Evolutionary conservation across 163 green algal genomes (phyloP), one percentile per base, ranked within the genome.

Genomic region (Scenedesmus sp.): DNA sequence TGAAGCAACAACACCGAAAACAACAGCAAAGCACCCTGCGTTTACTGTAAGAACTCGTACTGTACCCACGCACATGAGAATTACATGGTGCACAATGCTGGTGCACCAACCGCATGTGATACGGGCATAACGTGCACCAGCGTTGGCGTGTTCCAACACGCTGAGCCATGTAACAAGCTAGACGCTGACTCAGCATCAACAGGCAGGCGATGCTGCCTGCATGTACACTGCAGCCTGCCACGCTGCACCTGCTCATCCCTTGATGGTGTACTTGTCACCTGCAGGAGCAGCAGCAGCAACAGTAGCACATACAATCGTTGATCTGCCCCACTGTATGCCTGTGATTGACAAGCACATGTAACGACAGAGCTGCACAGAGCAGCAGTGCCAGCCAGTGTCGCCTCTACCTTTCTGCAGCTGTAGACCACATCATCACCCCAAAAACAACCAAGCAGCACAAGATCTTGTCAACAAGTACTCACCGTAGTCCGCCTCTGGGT

Each of bases 401-500:
- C 13, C 18, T 16, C 18, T 40, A 2, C 30, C 30, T 1, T 40
- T 9, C 65, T 20, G 65, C 65, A 22, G 65, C 65, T 40, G 7
- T 7, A 22, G 56, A n/a, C 13, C 30, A 20, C 56, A 70, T 70
- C 9, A n/a, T 76, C 30, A 76, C 30, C 30, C 37, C 65, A 37
- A 35, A 5, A 10, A 35, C 70, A 80, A 42, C 20, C 30, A 80
- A 24, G n/a, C 30, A 80, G 5, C 6, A 7, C 7, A 18, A 76
- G 3, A 40, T 26, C 30, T 37, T 9, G 16, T 18, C 65, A 16
- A 1, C 65, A 37, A 16, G 30, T 30, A 15, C 72, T 46, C 35
- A 44, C 72, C 72, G 49, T 86, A 86, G 46, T 70, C 59, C 43
- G 33, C 37, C 76, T 97, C 94, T 0, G 96, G 92, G 80, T 98